Conservation (phyloP, 768 basidiomycete genomes). For the Suillus luteus region DNA sequence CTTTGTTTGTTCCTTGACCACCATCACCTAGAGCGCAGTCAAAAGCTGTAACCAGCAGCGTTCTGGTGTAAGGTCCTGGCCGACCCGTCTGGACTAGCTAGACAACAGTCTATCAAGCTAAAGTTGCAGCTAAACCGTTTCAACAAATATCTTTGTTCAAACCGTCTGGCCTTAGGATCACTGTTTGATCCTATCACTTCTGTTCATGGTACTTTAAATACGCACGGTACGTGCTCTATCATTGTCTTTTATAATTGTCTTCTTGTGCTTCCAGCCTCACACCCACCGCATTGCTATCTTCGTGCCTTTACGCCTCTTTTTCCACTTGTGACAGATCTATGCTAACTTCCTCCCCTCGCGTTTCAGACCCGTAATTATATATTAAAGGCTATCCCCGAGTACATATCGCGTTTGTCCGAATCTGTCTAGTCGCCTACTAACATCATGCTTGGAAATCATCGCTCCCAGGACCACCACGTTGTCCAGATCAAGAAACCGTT, state of each 20-base stretch:
- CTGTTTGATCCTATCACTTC: constrained; percentile 7
- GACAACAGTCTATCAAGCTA: background rate
- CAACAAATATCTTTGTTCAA: background rate
- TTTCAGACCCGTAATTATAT: constrained; percentile 32
- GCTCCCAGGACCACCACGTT: constrained; percentile 28
- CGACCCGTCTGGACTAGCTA: background rate
- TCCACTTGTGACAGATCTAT: constrained; percentile 20
- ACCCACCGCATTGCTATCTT: constrained; percentile 26
- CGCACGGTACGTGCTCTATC: constrained; percentile 28
- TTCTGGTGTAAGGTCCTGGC: constrained; percentile 5
- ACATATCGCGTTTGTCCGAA: constrained; percentile 29
- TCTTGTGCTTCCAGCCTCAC: constrained; percentile 26
- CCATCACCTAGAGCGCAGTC: constrained; percentile 1
- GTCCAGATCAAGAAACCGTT: constrained; percentile 40
- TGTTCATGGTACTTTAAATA: constrained; percentile 19
- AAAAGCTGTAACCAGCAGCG: background rate
- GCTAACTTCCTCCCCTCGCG: constrained; percentile 15
- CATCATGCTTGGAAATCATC: constrained; percentile 21
- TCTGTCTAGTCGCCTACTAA: constrained; percentile 19
- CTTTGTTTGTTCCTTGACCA: constrained; percentile 8
- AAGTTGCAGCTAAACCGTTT: background rate
- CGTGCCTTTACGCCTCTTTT: constrained; percentile 15
- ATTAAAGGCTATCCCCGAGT: constrained; percentile 29
- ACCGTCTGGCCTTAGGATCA: background rate
- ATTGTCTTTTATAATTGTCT: constrained; percentile 11